A percentile compares a stretch with the other conserved stretches of the same genome.
phyloP scores from a whole-genome alignment of 495 filamentous ascomycete species.

The Xylaria castorea region DNA sequence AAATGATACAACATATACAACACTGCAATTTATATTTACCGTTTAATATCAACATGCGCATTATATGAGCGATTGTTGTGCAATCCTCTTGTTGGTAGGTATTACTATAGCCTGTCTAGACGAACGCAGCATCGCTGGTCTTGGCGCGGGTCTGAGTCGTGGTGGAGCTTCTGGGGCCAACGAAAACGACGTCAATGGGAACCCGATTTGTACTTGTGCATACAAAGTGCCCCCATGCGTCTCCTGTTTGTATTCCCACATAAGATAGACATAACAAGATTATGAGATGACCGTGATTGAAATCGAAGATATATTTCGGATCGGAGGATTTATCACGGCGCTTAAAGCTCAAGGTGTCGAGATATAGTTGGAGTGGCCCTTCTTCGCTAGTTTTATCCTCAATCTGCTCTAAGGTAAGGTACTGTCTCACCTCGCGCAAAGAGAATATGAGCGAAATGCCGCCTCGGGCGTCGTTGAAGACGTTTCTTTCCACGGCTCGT shows the following conservation, averaged over 20 bases:
- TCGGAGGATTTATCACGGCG: background rate
- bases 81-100: background rate
- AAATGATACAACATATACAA: background rate
- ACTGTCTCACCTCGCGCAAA: background rate
- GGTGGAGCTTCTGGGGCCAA: background rate
- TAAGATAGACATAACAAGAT: background rate
- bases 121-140: too few species aligned
- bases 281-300: background rate
- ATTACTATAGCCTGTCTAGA: background rate
- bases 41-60: background rate
- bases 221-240: background rate
- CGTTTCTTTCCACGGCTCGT: constrained; percentile 50
- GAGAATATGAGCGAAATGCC: constrained; percentile 28
- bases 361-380: background rate
- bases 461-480: constrained; percentile 35
- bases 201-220: background rate
- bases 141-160: too few species aligned
- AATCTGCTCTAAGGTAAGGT: background rate
- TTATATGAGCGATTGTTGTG: background rate
- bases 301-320: background rate
- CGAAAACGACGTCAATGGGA: constrained; percentile 20
- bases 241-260: background rate
- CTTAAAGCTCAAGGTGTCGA: background rate
- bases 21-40: background rate
- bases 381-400: background rate